Base-by-base conservation (phyloP, 2,329 filamentous ascomycete genomes). In the Paramyrothecium roridum region DNA sequence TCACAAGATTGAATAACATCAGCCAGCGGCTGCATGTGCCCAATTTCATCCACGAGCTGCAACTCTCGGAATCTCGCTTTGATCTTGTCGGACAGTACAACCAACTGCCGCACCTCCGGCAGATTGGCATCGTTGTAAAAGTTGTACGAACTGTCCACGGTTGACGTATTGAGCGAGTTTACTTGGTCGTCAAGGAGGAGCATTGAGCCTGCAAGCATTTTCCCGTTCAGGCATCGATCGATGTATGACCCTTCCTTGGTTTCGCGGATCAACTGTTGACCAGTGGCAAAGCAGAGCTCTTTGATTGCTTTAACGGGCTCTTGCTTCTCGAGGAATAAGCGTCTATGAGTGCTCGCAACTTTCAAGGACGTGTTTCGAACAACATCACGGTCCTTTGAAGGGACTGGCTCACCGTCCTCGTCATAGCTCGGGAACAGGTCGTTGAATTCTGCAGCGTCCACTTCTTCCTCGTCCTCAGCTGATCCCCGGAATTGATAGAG, bases 61-160 rank as follows among this genome's bases (percentile, higher is more conserved):
- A 99, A 84, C 58, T 89, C 81, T 20, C 80, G 79, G 74, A 98
- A 96, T 17, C 89, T 85, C 49, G 76, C 68, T 66, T 89, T 86
- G 48, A 93, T 84, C 52, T 85, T 83, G 63, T 86, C 81, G 12
- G 91, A 78, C 10, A 97, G 75, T 1, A 70, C 73, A 23, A 95
- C 85, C 3, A 97, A 79, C 57, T 86, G 89, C 57, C 88, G 86
- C 11, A 86, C 86, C 73, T 98, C 91, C 1, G 76, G 70, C 13
- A 93, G 75, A 64, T 98, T 96, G 3, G 87, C 71, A 64, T 96
- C 88, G 0, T 83, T 87, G 71, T 99, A 99, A 70, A 99, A 97
- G 72, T 96, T 96, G 76, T 93, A 96, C 1, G 65, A 63, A 19
- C 67, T 72, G 30, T 60, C 66, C 22, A 76, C 72, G 1, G 72